Evolutionary conservation across 2,329 filamentous ascomycete genomes (phyloP), one percentile per base, ranked within the genome.

Genomic region (Aspergillus neotritici): DNA sequence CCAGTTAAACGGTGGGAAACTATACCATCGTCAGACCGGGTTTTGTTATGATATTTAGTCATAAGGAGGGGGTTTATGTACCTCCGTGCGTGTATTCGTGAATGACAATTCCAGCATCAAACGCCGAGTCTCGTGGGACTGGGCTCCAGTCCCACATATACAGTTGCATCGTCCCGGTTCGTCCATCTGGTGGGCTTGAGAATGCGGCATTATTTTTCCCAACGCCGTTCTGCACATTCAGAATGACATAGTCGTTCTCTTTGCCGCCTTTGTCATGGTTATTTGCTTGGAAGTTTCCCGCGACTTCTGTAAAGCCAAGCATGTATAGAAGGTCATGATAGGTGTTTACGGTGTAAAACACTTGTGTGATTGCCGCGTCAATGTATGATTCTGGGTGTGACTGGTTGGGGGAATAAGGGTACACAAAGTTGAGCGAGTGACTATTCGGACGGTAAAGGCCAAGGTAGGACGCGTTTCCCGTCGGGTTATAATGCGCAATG

Each of bases 331-430:
- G 47, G 30, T 52, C 49, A 37, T 52, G 49, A 28, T 52, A 52
- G n/a, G 34, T 40, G 31, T 52, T 52, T n/a, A 41, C 47, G 3
- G 49, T 52, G 33, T 52, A 52, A 43, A 52, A 52, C 5, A 52
- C 40, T 34, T 52, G 49, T 3, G 41, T 42, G 32, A 52, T 48
- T 3, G 49, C 50, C 2, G 49, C 49, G 31, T 52, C 43, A 12
- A 46, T 42, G 34, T 52, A 52, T 6, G 44, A 48, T 3, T 31
- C 25, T 1, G 49, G 47, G 5, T 29, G 31, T 13, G 49, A 29
- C 12, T 13, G n/a, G 34, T 36, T 44, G 2, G 31, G 3, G n/a
- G 37, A 21, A 21, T 48, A 52, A 4, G 47, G 47, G 13, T 44
- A 52, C 4, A 37, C 29, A 34, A 52, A 52, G 2, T 40, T 17